Evolutionary conservation across 495 filamentous ascomycete species (phyloP), one percentile per base, ranked within the genome.

Genomic region (Lasiosphaeria ovina): DNA sequence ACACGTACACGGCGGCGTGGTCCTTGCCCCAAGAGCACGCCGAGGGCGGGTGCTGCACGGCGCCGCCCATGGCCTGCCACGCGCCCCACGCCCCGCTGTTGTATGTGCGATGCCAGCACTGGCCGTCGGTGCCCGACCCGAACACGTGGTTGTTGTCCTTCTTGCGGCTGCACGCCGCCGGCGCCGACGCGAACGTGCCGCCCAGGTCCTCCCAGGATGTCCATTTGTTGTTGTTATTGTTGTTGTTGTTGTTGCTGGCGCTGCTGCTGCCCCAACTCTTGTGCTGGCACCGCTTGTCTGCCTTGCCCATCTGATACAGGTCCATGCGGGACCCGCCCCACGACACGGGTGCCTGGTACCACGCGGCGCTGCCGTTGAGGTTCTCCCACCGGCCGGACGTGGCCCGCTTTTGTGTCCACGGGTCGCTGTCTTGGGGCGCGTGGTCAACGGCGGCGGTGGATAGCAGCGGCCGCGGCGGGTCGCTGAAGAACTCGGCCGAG

Each of bases 41-140:
- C 45, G 66, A 60, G 24, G 66, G 66, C 47, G 61, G 50, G 45
- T 62, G 52, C 55, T 56, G 54, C 1, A 63, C 40, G 38, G 59
- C 35, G 14, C 63, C 66, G 35, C 63, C 66, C 63, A 69, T 59
- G 24, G 36, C 35, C 56, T 66, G 60, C 65, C 65, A 67, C 47
- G 14, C 33, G 49, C 59, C 57, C 60, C 58, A 69, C 5, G 35
- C 16, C 34, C 56, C 55, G 3, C 38, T 32, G 42, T 54, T 52
- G 32, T 63, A 69, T 10, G 42, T 24, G 7, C 57, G 58, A 35
- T 66, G 63, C 66, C 63, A 69, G 16, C 38, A 44, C 58, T 66
- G 63, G 6, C 53, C 49, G 56, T 69, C 66, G n/a, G 63, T 63
- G 31, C 66, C 66, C 48, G 63, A 66, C 60, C 58, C 58, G 35